Evolutionary conservation across 2,329 filamentous ascomycete genomes (phyloP), one percentile per base, ranked within the genome.

Genomic region (Fusarium clavum): DNA sequence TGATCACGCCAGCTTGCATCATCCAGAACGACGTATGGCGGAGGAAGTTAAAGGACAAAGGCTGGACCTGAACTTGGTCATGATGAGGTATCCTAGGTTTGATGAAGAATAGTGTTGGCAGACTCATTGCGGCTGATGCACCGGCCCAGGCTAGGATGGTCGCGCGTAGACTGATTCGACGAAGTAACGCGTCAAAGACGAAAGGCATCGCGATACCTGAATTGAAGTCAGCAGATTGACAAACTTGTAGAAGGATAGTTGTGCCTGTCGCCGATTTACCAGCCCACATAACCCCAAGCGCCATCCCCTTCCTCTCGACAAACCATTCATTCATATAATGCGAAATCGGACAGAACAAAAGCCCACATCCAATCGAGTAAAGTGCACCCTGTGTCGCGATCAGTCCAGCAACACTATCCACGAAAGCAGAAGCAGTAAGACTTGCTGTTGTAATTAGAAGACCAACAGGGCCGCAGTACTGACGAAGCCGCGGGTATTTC

Each of bases 321-420:
- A 89, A 90, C 86, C 87, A 90, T 71, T 89, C 86, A 62, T 89
- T 85, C 71, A 89, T 80, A 73, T 87, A 88, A 58, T 84, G 76
- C 13, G 87, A 84, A 59, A 85, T 85, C 3, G 87, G 86, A 38
- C 83, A 85, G 67, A 84, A 87, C 3, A 59, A 79, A 77, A 88
- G 75, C 2, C 81, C 78, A 29, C 86, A 86, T 3, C 87, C 87
- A 6, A 89, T 63, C 7, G 83, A 87, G 70, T 88, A 90, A 32
- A 90, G 74, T 7, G 90, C 76, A 5, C 89, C 89, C 73, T 91
- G 89, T 0, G 84, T 88, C 1, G 82, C 75, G 49, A 91, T 86
- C 20, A 90, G 81, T 11, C 86, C 83, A 2, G 79, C 76, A 1
- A 88, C 80, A 0, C 78, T 84, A 2, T 75, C 79, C 5, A 84